phyloP scores from a whole-genome alignment of 192 early-diverging fungal genomes.

The Coemansia sp. region DNA sequence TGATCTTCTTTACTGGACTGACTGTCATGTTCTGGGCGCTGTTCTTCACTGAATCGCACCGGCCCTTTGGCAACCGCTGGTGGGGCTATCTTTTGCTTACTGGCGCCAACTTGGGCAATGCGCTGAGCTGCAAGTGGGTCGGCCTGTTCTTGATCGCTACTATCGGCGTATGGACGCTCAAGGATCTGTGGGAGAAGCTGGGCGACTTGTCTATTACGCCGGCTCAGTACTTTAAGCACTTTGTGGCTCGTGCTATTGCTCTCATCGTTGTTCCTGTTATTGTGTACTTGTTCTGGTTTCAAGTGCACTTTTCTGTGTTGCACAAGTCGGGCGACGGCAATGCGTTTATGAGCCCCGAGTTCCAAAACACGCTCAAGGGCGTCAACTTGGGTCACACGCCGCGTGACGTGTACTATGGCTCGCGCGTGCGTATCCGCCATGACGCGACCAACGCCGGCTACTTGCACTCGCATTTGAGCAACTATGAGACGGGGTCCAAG shows the following conservation, averaged over 20 bases:
- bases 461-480: conserved; percentile 67
- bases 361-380: conserved; percentile 82
- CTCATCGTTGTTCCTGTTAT: conserved; percentile 79
- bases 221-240: conserved; percentile 62
- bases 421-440: conserved; percentile 47
- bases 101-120: conserved; percentile 75
- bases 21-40: conserved; percentile 84
- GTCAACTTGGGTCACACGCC: conserved; percentile 34
- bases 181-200: conserved; percentile 88
- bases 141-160: conserved; percentile 89
- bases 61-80: conserved; percentile 81
- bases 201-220: conserved; percentile 70
- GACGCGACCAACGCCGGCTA: conserved; percentile 52
- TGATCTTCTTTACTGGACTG: conserved; percentile 84
- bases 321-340: conserved; percentile 78
- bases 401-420: conserved; percentile 58
- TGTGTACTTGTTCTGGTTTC: conserved; percentile 86
- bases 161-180: conserved; percentile 81
- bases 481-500: conserved; percentile 65
- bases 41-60: conserved; percentile 74
- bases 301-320: conserved; percentile 88
- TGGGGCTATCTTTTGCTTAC: conserved; percentile 88
- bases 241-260: conserved; percentile 80
- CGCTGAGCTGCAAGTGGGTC: conserved; percentile 89
- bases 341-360: conserved; percentile 87